Evolutionary conservation across 2,329 filamentous ascomycete species (phyloP).

Genomic region (Chaetomium globosum): DNA sequence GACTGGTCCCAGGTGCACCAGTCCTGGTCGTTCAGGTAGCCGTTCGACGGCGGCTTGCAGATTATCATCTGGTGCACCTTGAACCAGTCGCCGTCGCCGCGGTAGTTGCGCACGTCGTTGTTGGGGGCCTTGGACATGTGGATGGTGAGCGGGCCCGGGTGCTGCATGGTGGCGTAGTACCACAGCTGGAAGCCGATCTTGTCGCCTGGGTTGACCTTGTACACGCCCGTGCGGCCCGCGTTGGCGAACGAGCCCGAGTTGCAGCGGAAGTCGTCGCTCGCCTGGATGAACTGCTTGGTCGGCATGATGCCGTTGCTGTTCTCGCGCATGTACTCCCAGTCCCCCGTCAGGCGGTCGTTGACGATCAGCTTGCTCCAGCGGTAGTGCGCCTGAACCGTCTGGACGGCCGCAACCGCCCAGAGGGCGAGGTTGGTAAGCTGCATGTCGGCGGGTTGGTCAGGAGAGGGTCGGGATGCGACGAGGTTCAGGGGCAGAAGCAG

Average conservation of each 20-base stretch:
- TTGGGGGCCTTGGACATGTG: background rate
- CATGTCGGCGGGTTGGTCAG: background rate
- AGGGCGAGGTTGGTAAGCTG: background rate
- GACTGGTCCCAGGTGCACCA: background rate
- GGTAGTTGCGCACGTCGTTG: background rate
- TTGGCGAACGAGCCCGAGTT: background rate
- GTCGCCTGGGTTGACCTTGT: background rate
- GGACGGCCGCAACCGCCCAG: background rate
- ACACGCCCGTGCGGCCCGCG: background rate
- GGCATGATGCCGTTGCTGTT: slow-evolving; percentile 1
- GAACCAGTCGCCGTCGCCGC: slow-evolving; percentile 3
- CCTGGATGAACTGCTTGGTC: background rate
- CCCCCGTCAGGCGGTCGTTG: background rate
- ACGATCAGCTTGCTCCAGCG: background rate
- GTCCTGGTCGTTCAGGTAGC: background rate
- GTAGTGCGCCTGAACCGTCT: background rate
- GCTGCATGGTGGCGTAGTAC: background rate
- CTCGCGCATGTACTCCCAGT: background rate
- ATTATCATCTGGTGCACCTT: background rate
- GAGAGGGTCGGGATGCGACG: background rate
- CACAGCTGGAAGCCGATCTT: background rate
- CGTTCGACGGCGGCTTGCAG: background rate
- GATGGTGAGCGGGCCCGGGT: background rate
- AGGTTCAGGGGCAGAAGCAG: background rate
- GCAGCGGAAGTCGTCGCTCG: slow-evolving; percentile 2